These are phyloP conservation scores for Microsporum ferrugineum DNA, from an alignment of 2,329 filamentous ascomycete species.

Conservation along the genomic window DNA sequence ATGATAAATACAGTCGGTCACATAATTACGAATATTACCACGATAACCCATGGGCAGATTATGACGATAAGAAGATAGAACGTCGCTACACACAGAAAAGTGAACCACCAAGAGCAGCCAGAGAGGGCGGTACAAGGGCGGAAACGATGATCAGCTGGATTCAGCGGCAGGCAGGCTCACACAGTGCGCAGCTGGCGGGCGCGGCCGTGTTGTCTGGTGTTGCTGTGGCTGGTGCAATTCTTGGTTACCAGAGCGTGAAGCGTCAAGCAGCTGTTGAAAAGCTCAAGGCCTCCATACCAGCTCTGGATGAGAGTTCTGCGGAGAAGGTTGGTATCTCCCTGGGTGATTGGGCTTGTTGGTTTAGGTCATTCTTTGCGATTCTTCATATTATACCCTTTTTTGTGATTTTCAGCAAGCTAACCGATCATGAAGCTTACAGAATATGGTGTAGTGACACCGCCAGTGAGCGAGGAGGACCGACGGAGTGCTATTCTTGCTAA, in stretches of 20 bases:
- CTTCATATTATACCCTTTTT: not conserved
- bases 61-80: slow-evolving; percentile 6
- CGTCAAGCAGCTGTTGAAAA: slow-evolving; percentile 45
- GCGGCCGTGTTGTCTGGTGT: slow-evolving; percentile 35
- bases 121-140: not conserved
- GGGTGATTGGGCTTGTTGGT: not conserved
- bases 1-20: slow-evolving; percentile 4
- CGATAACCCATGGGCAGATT: not conserved
- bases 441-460: slow-evolving; percentile 33
- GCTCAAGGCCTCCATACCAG: slow-evolving; percentile 51
- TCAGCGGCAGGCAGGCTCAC: slow-evolving; percentile 32
- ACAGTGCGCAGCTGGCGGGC: slow-evolving; percentile 32
- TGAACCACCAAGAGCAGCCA: not conserved
- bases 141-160: slow-evolving; percentile 35
- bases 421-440: slow-evolving; percentile 38
- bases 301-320: slow-evolving; percentile 39
- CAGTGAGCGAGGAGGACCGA: slow-evolving; percentile 43
- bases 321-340: slow-evolving; percentile 32
- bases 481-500: slow-evolving; percentile 47
- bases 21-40: slow-evolving; percentile 5
- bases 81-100: not conserved
- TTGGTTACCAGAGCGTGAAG: slow-evolving; percentile 46
- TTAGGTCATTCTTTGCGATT: not conserved
- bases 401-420: slow-evolving; percentile 23
- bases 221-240: slow-evolving; percentile 40